Evolutionary conservation across 306 rosid species (phyloP).

Genomic region (Cicer pinnatifidum): DNA sequence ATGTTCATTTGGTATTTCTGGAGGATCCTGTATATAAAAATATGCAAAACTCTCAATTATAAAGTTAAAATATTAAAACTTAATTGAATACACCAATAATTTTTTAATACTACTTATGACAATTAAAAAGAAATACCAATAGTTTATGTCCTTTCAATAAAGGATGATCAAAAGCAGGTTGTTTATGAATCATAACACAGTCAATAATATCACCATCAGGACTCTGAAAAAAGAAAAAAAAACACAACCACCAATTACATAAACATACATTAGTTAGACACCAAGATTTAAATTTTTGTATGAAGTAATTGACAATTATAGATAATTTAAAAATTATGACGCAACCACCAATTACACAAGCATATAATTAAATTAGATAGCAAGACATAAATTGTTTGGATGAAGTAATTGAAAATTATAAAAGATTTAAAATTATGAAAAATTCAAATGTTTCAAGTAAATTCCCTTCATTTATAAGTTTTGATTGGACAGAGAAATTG

Average conservation of each 20-base stretch:
- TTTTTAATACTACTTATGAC: neutral
- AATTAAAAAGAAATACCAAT: conserved; percentile 55
- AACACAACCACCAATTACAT: neutral
- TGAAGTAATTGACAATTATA: too few relatives aligned
- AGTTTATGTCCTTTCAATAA: conserved; percentile 68
- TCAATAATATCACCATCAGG: conserved; percentile 90
- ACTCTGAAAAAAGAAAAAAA: conserved; percentile 51
- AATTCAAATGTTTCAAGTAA: too few relatives aligned
- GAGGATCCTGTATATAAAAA: conserved; percentile 59
- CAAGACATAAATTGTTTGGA: conserved; percentile 21
- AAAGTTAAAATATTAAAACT: neutral
- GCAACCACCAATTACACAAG: too few relatives aligned
- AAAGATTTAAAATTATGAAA: too few relatives aligned
- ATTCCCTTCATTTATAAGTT: too few relatives aligned
- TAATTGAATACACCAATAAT: neutral
- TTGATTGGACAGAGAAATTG: too few relatives aligned
- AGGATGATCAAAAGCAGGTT: conserved; percentile 97
- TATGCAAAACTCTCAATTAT: neutral
- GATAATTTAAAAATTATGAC: too few relatives aligned
- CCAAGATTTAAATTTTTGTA: neutral
- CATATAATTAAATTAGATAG: too few relatives aligned
- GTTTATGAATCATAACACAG: conserved; percentile 72
- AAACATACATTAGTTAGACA: neutral
- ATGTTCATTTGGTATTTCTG: conserved; percentile 64
- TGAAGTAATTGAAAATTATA: too few relatives aligned